Evolutionary conservation across 305 asterid genomes (phyloP), one percentile per base, ranked within the genome.

Genomic region (Solanum chacoense): DNA sequence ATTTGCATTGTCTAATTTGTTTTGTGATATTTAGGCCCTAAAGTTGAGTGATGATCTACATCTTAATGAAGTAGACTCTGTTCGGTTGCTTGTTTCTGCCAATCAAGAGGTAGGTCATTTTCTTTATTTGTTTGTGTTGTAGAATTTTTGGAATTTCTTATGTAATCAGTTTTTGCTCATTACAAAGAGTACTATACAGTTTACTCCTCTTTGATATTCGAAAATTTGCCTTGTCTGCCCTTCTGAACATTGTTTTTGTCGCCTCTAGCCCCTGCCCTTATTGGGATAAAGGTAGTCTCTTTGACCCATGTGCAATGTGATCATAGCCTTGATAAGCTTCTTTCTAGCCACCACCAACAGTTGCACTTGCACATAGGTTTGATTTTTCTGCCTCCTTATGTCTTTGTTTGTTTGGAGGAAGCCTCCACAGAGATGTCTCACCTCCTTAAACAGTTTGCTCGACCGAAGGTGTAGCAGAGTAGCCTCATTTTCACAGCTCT

Each of bases 1-100:
- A 88, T 80, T 83, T 78, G 83, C 76, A 45, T 79, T 81, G 14
- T 65, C 50, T 28, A 79, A 26, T 63, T 42, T 88, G 28, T 10
- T n/a, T 69, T 88, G 67, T 84, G 93, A 74, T 73, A 37, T 88
- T 79, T 89, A 97, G 99, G 98, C 97, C 78, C 90, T 97, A 80
- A 97, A 95, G 91, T 93, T 97, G 94, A 97, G 99, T 85, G 99
- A 95, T 26, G 99, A 96, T 92, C 98, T 96, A 89, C 98, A 95
- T 92, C 99, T 97, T 89, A 97, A 96, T 91, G 99, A 97, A 93
- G 92, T 97, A 90, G 96, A 95, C 87, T 95, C 98, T 50, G 98
- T 95, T 89, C 93, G 95, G 32, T 94, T 97, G 95, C 95, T 97
- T 75, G 91, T 96, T 89, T 91, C 96, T 87, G 95, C 96, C 92